Base-by-base conservation (phyloP, 202 grass and related monocot species). In the Panicum virgatum region DNA sequence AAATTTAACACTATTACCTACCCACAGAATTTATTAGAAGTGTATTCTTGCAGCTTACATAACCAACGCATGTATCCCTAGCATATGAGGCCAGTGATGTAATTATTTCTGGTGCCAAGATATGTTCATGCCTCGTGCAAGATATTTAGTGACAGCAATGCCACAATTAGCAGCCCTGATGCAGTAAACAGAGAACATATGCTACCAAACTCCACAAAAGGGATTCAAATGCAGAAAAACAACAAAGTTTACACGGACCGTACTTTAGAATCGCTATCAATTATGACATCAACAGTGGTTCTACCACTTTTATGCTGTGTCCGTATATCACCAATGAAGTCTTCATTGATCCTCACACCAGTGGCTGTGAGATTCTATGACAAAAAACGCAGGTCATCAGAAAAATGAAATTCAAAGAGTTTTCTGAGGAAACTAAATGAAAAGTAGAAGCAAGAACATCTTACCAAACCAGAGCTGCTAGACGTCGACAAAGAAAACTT, bases 181-280 rank as follows among this genome's bases (percentile, higher is more conserved):
- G 12, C 9, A 75, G 45, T 77, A 53, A 67, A 63, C 12, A 69
- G 50, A 42, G 18, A 60, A 62, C 5, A 34, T 38, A 48, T 78
- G 56, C 16, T 29, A 46, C 51, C 30, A 76, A 12, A n/a, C 59
- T 76, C 9, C 1, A 39, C 27, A 64, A 51, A 52, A 29, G 45
- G 46, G 81, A 59, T 39, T 34, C 46, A 50, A 73, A 40, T 43
- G n/a, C 14, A 52, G 15, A 53, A 27, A 75, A 71, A 23, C n/a
- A n/a, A n/a, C n/a, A 16, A 50, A 56, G 13, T 69, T 72, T 60
- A 73, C 53, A 57, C 73, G 18, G 20, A 52, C 14, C 75, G 84
- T 81, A 97, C 94, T 78, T 76, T 87, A 43, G 94, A 97, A 85
- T 92, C 87, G 22, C 71, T 85, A 78, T 97, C 94, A 73, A 97